Evolutionary conservation across 2,329 filamentous ascomycete species (phyloP), one percentile per base, ranked within the genome.

Genomic region (Niveomyces coronatus): DNA sequence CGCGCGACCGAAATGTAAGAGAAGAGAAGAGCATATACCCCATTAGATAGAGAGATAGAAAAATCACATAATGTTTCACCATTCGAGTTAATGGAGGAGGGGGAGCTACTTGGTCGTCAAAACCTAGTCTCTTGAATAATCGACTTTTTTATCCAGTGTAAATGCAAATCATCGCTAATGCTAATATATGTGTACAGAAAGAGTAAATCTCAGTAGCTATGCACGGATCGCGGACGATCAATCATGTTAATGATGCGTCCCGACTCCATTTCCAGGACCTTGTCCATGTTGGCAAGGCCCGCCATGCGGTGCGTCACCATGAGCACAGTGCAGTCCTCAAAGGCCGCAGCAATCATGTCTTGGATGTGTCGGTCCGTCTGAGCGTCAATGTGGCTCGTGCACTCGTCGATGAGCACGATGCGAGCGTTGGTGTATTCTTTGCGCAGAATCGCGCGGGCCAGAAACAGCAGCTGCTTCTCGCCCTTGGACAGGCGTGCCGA

Each of bases 321-420:
- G 15, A 50, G 11, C 10, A 42, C 35, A 2, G 41, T 45, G 15
- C 43, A 45, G 19, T 41, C 37, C 9, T 19, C 35, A 39, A 50
- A 48, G 8, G 37, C 38, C 11, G 31, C 32, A 11, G 36, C 29
- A 32, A 47, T 29, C 7, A 48, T 20, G 15, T 44, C 36, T 19
- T 47, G 31, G 4, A 45, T 31, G 11, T 22, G 23, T 6, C 37
- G 29, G 15, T 49, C 47, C 16, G 37, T 50, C 9, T 43, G 43
- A 5, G 26, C 32, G 15, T 46, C 47, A 3, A 49, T 23, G 14
- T 33, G 32, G 29, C 45, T 45, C 10, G 44, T 46, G 8, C 43
- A 41, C 23, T 50, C 46, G 26, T 50, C 47, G 1, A 49, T 31
- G 5, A 49, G 34, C n/a, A 50, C 16, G 14, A 50, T 40, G 5